Percentiles rank a stretch among this genome's conserved stretches.
Evolutionary conservation across 2,329 filamentous ascomycete species (phyloP).

Genomic region (Trichothecium roseum): DNA sequence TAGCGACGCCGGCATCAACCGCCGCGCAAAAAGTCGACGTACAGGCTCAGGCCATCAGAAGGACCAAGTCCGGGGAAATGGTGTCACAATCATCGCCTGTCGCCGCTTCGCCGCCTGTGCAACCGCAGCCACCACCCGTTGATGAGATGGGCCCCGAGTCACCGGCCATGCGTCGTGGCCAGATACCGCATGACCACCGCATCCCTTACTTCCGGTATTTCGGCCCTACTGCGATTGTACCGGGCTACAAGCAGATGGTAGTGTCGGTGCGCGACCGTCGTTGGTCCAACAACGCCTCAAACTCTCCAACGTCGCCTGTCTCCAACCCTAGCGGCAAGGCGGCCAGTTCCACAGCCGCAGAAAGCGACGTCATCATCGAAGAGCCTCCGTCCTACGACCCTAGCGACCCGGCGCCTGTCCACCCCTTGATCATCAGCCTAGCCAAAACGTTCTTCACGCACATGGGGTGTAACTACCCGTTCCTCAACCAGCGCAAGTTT

Average conservation of each 20-base stretch:
- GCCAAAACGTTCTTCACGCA: constrained; percentile 74
- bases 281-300: constrained; percentile 46
- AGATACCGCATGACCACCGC: constrained; percentile 38
- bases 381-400: constrained; percentile 67
- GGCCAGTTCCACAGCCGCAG: constrained; percentile 28
- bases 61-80: too few relatives aligned
- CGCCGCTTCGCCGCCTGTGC: not conserved
- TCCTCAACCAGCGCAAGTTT: constrained; percentile 64
- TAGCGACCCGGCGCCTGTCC: constrained; percentile 59
- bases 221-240: constrained; percentile 81
- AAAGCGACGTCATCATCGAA: constrained; percentile 33
- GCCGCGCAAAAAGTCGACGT: not conserved
- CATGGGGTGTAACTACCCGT: constrained; percentile 78
- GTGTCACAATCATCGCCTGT: too few relatives aligned
- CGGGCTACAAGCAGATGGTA: constrained; percentile 89
- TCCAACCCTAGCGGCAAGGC: constrained; percentile 24
- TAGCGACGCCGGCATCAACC: not conserved
- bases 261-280: constrained; percentile 60
- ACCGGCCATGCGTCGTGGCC: constrained; percentile 34
- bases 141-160: constrained; percentile 15
- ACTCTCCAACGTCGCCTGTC: constrained; percentile 41
- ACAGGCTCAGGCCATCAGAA: too few relatives aligned
- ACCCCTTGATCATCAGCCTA: constrained; percentile 64
- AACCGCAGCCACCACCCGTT: constrained; percentile 1
- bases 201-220: constrained; percentile 90